Evolutionary conservation across 1,284 basidiomycete species (phyloP).

Genomic region (Amylostereum areolatum): DNA sequence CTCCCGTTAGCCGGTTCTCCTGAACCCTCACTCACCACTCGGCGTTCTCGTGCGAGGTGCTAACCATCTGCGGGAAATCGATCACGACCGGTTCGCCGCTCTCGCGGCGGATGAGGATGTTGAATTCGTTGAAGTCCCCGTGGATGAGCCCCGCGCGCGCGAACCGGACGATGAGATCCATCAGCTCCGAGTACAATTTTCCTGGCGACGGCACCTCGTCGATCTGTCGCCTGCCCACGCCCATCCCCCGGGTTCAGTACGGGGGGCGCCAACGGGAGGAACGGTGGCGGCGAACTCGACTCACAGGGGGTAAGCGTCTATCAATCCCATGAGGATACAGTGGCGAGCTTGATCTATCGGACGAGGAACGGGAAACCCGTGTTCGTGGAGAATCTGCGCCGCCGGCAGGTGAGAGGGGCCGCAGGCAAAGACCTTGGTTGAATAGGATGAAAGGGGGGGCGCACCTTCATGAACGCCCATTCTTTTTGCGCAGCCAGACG

Average conservation of each 20-base stretch:
- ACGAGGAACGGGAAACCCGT: conserved; percentile 89
- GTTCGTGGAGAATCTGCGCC: conserved; percentile 81
- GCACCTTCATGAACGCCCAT: conserved; percentile 97
- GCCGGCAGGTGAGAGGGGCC: background rate
- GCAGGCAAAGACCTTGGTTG: no score
- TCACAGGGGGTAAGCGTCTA: conserved; percentile 93
- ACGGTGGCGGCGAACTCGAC: conserved; percentile 20
- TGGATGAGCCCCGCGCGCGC: conserved; percentile 93
- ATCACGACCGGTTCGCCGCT: conserved; percentile 88
- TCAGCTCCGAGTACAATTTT: conserved; percentile 85
- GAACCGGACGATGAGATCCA: conserved; percentile 95
- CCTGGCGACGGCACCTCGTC: conserved; percentile 79
- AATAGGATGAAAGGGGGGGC: background rate
- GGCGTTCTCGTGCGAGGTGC: conserved; percentile 93
- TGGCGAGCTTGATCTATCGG: conserved; percentile 95
- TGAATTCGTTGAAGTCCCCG: conserved; percentile 99
- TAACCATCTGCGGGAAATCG: conserved; percentile 99
- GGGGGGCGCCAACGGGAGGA: conserved; percentile 4
- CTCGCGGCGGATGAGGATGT: conserved; percentile 86
- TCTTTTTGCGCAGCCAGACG: conserved; percentile 95
- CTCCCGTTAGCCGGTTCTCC: background rate
- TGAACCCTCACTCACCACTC: conserved; percentile 68
- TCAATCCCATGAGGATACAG: conserved; percentile 93
- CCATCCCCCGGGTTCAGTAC: conserved; percentile 4
- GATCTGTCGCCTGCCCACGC: conserved; percentile 72